phyloP scores from a whole-genome alignment of 129 eudicot species.

The Pittosporum tobira region DNA sequence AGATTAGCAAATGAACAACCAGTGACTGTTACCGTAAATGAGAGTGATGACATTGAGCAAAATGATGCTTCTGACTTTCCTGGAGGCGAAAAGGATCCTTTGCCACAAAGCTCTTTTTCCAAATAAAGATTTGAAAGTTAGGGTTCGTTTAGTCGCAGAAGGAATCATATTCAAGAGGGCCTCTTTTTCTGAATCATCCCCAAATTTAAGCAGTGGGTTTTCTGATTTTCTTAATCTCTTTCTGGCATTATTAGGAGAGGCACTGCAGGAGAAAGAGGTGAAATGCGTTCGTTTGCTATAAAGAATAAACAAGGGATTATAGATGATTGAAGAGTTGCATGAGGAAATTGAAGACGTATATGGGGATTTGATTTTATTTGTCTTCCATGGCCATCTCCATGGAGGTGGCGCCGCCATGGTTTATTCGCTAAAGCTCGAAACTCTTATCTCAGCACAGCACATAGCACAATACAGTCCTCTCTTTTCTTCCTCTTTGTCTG shows the following conservation, averaged over 20 bases:
- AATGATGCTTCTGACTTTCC: slow-evolving; percentile 69
- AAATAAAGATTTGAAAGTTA: slow-evolving; percentile 34
- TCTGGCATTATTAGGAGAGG: slow-evolving; percentile 16
- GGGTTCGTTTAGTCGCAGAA: slow-evolving; percentile 7
- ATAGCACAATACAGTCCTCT: too few relatives aligned
- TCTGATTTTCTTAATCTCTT: slow-evolving; percentile 17
- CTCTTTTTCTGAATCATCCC: slow-evolving; percentile 14
- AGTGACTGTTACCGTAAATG: slow-evolving; percentile 45
- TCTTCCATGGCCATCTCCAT: slow-evolving; percentile 31
- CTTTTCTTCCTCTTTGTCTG: too few relatives aligned
- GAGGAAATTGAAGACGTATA: slow-evolving; percentile 19
- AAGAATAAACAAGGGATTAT: slow-evolving; percentile 18
- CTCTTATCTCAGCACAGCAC: slow-evolving; percentile 12
- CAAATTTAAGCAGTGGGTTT: slow-evolving; percentile 9
- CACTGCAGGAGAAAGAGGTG: slow-evolving; percentile 17
- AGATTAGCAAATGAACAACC: not conserved
- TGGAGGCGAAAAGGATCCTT: slow-evolving; percentile 48
- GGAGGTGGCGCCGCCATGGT: slow-evolving; percentile 43
- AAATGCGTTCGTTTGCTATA: slow-evolving; percentile 17
- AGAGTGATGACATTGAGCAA: slow-evolving; percentile 66
- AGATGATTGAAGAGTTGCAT: slow-evolving; percentile 12
- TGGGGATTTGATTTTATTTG: slow-evolving; percentile 9
- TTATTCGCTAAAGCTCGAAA: slow-evolving; percentile 1
- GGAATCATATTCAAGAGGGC: slow-evolving; percentile 11
- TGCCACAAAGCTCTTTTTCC: slow-evolving; percentile 51